Conservation (phyloP, 331 rosid species). For the Pyracantha coccinea region DNA sequence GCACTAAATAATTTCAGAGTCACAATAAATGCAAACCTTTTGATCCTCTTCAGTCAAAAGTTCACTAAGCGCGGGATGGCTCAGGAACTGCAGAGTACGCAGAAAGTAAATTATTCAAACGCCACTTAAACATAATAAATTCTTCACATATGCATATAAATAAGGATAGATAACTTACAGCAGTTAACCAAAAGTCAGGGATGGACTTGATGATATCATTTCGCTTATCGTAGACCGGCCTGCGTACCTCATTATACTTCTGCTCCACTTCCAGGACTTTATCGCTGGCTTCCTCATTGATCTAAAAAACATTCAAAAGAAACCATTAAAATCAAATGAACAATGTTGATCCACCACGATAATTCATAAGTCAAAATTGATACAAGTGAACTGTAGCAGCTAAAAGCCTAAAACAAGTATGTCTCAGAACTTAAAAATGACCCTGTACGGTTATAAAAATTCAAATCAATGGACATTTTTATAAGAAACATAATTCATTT, state of each 20-base stretch:
- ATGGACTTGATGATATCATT: conserved; percentile 67
- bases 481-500: neutral
- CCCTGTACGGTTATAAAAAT: neutral
- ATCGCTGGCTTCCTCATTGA: conserved; percentile 91
- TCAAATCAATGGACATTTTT: neutral
- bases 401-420: neutral
- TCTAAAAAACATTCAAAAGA: conserved; percentile 29
- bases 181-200: conserved; percentile 94
- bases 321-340: neutral
- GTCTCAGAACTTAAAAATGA: neutral
- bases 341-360: neutral
- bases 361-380: neutral
- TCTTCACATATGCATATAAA: neutral
- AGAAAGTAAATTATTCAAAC: neutral
- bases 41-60: conserved; percentile 71
- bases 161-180: conserved; percentile 45
- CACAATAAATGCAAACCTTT: conserved; percentile 32
- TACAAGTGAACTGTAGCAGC: neutral
- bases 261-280: conserved; percentile 85
- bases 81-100: conserved; percentile 55
- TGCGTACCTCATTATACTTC: conserved; percentile 77
- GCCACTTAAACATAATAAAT: neutral
- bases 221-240: conserved; percentile 70
- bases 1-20: neutral
- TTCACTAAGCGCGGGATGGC: conserved; percentile 80